phyloP scores from a whole-genome alignment of 306 rosid species.

The Cucurbita moschata region DNA sequence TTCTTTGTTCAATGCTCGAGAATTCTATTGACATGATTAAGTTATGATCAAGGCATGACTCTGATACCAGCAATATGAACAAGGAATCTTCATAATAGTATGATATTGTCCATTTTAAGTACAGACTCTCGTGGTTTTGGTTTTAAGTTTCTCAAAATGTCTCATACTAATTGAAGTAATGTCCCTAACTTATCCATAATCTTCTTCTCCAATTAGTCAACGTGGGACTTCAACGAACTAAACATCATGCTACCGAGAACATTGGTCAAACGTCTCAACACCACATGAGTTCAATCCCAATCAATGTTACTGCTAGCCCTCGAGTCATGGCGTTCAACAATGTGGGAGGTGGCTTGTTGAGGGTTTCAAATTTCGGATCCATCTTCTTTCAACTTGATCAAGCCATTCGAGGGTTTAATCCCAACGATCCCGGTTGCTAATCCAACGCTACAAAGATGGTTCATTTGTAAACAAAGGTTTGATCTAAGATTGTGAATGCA shows the following conservation, averaged over 20 bases:
- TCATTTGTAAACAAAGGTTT: slow-evolving; percentile 72
- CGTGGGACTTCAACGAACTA: too few relatives aligned
- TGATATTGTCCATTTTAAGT: too few relatives aligned
- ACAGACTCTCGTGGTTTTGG: too few relatives aligned
- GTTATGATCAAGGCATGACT: too few relatives aligned
- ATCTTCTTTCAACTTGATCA: slow-evolving; percentile 67
- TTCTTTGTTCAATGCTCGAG: too few relatives aligned
- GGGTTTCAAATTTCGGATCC: slow-evolving; percentile 78
- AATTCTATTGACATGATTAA: too few relatives aligned
- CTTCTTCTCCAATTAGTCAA: too few relatives aligned
- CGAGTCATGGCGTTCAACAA: slow-evolving; percentile 68
- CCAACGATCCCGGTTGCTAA: slow-evolving; percentile 75
- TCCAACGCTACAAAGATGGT: slow-evolving; percentile 66
- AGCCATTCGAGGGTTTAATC: slow-evolving; percentile 66
- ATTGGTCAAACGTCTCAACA: slow-evolving; percentile 62
- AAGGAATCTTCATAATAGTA: too few relatives aligned
- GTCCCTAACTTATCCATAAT: too few relatives aligned
- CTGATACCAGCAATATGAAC: too few relatives aligned
- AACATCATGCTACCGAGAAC: slow-evolving; percentile 57
- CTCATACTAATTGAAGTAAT: too few relatives aligned
- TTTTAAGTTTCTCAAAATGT: too few relatives aligned
- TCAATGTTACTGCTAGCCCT: slow-evolving; percentile 69
- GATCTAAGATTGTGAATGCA: slow-evolving; percentile 25
- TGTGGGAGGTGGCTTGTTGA: slow-evolving; percentile 77
- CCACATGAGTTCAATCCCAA: slow-evolving; percentile 49